Conservation (phyloP, 768 basidiomycete genomes). For the Atractiella rhizophila region DNA sequence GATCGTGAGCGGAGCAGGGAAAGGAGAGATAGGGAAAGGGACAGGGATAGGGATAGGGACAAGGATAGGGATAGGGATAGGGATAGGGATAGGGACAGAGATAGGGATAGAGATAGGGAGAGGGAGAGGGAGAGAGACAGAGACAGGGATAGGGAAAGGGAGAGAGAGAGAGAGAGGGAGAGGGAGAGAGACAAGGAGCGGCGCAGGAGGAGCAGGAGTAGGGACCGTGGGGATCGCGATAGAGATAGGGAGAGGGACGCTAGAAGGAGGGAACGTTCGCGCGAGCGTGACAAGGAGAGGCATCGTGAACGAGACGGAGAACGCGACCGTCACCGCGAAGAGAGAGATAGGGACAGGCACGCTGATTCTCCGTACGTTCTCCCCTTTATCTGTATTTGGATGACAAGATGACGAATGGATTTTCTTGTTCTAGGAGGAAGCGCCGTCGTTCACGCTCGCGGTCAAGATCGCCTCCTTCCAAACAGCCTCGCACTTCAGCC, state of each 20-base stretch:
- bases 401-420: neutral
- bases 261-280: no score
- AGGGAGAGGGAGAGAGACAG: neutral
- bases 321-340: neutral
- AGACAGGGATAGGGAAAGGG: conserved; percentile 1
- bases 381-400: conserved; percentile 2
- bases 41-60: conserved; percentile 1
- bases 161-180: conserved; percentile 12
- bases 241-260: conserved; percentile 2
- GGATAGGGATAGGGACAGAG: conserved; percentile 1
- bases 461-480: neutral
- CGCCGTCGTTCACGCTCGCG: neutral
- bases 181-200: conserved; percentile 1
- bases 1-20: neutral
- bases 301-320: neutral
- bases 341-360: neutral
- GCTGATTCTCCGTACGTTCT: conserved; percentile 1
- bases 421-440: neutral
- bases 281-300: no score
- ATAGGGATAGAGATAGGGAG: neutral
- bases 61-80: conserved; percentile 5
- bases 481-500: conserved; percentile 1
- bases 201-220: conserved; percentile 1
- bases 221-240: conserved; percentile 5
- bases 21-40: neutral